These are phyloP conservation scores for Solanum hybrid DNA, from an alignment of 305 asterid species.

Conservation along the genomic window DNA sequence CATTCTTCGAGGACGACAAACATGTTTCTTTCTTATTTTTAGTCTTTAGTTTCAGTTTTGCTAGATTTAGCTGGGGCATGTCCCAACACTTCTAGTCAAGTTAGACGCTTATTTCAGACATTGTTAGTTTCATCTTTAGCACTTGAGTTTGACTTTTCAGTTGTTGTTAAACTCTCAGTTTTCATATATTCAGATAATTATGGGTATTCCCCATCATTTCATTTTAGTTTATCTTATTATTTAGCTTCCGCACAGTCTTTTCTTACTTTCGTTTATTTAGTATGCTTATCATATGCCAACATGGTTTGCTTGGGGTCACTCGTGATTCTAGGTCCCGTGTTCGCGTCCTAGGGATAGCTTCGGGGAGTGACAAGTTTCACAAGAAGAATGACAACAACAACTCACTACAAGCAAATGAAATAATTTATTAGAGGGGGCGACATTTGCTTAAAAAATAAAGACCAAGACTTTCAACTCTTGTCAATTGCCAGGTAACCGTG, in stretches of 20 bases:
- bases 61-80: background rate
- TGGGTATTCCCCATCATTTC: background rate
- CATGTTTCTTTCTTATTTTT: background rate
- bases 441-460: background rate
- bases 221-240: background rate
- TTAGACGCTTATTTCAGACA: background rate
- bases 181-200: too few species aligned
- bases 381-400: background rate
- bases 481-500: background rate
- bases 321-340: background rate
- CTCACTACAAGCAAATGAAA: background rate
- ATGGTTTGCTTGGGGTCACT: background rate
- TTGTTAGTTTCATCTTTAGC: background rate
- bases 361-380: background rate
- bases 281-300: background rate
- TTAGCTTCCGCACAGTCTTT: background rate
- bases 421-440: background rate
- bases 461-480: background rate
- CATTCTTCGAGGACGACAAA: background rate
- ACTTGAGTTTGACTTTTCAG: background rate
- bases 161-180: background rate
- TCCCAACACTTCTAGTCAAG: background rate
- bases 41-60: background rate
- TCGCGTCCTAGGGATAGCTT: background rate
- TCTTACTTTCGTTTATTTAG: too few species aligned